Evolutionary conservation across 306 rosid genomes (phyloP).

Genomic region (Luffa aegyptiaca): DNA sequence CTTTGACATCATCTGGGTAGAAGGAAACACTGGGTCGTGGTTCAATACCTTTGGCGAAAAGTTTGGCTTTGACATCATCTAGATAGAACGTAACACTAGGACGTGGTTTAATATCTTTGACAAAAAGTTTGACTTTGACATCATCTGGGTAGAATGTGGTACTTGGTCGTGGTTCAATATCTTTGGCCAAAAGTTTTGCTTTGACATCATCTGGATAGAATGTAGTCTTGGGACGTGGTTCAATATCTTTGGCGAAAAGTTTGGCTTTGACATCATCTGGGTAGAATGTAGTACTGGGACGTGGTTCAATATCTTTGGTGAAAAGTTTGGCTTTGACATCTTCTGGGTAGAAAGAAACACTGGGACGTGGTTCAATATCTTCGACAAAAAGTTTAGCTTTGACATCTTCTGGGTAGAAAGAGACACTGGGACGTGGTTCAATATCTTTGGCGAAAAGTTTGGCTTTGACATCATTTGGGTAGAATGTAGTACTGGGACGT

Average conservation of each 20-base stretch:
- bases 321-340: not conserved
- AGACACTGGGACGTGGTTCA: not conserved
- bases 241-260: no score
- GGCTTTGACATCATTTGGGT: not conserved
- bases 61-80: not conserved
- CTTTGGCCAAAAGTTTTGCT: no score
- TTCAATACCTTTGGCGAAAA: not conserved
- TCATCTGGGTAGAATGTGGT: not conserved
- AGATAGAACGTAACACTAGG: not conserved
- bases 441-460: not conserved
- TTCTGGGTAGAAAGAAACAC: not conserved
- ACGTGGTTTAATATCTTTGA: not conserved
- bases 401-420: not conserved
- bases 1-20: not conserved
- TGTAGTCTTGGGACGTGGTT: not conserved
- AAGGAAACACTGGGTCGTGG: not conserved
- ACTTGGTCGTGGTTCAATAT: not conserved
- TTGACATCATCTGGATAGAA: not conserved
- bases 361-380: not conserved
- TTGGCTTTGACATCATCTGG: no score
- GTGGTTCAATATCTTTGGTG: no score
- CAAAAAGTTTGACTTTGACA: not conserved
- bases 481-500: not conserved
- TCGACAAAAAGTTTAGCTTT: not conserved
- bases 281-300: not conserved